Evolutionary conservation across 2,329 filamentous ascomycete species (phyloP).

Genomic region (Dothideomycetes sp.): DNA sequence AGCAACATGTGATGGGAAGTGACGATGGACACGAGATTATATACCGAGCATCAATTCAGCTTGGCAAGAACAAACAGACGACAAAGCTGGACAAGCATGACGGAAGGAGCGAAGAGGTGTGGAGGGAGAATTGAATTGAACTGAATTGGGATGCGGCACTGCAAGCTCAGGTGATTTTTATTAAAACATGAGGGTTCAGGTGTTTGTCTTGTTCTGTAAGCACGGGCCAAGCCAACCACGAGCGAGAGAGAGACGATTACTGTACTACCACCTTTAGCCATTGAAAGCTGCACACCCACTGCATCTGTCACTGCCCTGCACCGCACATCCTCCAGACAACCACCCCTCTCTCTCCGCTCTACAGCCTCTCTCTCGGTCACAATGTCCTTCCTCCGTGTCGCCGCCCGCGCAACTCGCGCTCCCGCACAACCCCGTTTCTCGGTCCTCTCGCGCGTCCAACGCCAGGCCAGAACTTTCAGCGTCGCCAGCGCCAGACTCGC

Average conservation of each 20-base stretch:
- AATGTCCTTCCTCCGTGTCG: conserved; percentile 21
- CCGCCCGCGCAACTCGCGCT: conserved; percentile 20
- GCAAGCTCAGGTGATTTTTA: conserved; percentile 5
- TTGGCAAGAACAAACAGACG: too few species aligned
- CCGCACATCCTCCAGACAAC: conserved; percentile 13
- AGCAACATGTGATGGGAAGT: too few species aligned
- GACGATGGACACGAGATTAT: too few species aligned
- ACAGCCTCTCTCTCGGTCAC: conserved; percentile 14
- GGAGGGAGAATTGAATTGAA: too few species aligned
- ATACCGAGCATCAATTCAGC: too few species aligned
- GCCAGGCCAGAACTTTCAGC: conserved; percentile 36
- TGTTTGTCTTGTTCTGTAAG: neutral
- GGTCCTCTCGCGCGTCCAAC: conserved; percentile 12
- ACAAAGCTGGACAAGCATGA: too few species aligned
- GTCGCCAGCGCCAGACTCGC: conserved; percentile 38
- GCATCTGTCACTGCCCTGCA: neutral
- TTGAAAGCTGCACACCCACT: neutral
- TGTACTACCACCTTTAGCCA: too few species aligned
- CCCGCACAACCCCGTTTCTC: conserved; percentile 17
- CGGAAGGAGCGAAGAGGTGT: too few species aligned
- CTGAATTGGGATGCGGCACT: too few species aligned
- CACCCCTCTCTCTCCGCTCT: conserved; percentile 11
- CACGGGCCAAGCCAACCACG: neutral
- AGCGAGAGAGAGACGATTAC: neutral
- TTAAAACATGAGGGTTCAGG: too few species aligned